Base-by-base conservation (phyloP, 257 asterid species). In the Vinca minor region DNA sequence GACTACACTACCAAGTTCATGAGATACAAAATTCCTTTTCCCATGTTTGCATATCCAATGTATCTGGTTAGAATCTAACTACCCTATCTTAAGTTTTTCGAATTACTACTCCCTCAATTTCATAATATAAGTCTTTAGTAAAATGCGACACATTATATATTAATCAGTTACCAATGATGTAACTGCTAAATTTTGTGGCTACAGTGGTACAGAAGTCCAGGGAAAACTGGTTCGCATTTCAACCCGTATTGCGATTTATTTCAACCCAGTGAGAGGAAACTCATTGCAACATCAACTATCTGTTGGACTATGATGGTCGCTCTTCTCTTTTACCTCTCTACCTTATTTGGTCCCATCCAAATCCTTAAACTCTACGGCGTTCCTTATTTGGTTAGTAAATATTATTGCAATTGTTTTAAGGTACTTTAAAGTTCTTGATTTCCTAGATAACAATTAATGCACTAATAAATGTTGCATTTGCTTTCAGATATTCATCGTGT, bases 201-300 rank as follows among this genome's bases (percentile, higher is more conserved):
- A 15, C 82, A 90, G 97, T 81, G 94, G 85, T 73, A 71, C 11
- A 81, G 95, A 74, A 85, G 93, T 65, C 96, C 98, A 3, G 98
- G 98, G 8, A 91, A 91, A 70, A 80, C 58, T 26, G 98, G 98
- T n/a, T 91, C 98, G 17, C 98, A 91, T 70, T 91, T 84, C 77
- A 83, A 88, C 71, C 98, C 98, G 0, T 74, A 83, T 68, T 84
- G 98, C 39, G 78, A 68, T 31, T 69, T 91, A 80, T 91, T 91
- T 39, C 81, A 70, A 66, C 79, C 83, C 0, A 69, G 64, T 54
- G 98, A 91, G 69, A 84, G 96, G 73, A 69, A 66, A 35, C 45
- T 64, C 50, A 77, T 83, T 7, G 56, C 75, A 48, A 84, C 89
- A 32, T 91, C 98, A 18, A 91, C 98, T 1, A 25, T 75, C 0